A percentile compares a stretch with the other conserved stretches of the same genome.
These are phyloP conservation scores for Cercophora scortea DNA, from an alignment of 495 filamentous ascomycete genomes.

Conservation along the genomic window DNA sequence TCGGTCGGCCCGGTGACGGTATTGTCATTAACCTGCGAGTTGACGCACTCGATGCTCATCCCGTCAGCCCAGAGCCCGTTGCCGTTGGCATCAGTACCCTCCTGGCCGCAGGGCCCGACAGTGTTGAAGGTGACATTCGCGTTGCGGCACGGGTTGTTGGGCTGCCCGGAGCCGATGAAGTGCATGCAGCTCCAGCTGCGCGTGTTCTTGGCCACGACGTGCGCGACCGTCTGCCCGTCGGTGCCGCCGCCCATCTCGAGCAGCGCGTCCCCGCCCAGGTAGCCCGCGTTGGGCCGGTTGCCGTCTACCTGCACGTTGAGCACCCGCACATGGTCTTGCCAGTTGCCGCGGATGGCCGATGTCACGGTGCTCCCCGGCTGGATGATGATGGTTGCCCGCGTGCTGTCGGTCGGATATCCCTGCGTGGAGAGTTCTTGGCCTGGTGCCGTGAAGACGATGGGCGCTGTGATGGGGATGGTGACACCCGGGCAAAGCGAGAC, in stretches of 20 bases:
- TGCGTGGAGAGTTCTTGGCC: conserved; percentile 11
- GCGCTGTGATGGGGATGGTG: conserved; percentile 3
- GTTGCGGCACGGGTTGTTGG: conserved; percentile 2
- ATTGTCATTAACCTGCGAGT: conserved; percentile 1
- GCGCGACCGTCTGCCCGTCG: conserved; percentile 3
- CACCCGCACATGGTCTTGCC: not conserved
- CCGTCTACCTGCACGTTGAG: conserved; percentile 10
- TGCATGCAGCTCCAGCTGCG: conserved; percentile 14
- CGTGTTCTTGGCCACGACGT: conserved; percentile 5
- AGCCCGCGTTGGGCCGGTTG: conserved; percentile 10
- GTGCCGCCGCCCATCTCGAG: conserved; percentile 11
- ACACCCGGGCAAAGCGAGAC: conserved; percentile 5
- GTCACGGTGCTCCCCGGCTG: conserved; percentile 6
- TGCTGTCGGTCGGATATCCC: conserved; percentile 12
- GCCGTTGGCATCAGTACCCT: conserved; percentile 4
- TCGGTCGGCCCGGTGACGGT: conserved; percentile 10
- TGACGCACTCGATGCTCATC: conserved; percentile 8
- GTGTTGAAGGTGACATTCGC: conserved; percentile 8
- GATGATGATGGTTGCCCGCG: conserved; percentile 5
- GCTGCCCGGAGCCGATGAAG: conserved; percentile 4
- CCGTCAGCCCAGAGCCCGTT: conserved; percentile 9
- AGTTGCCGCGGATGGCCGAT: conserved; percentile 6
- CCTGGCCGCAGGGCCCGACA: conserved; percentile 7
- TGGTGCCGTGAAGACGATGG: conserved; percentile 6
- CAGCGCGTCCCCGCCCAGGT: conserved; percentile 4